Conservation (phyloP, 2,329 filamentous ascomycete genomes). For the Pleurostoma richardsiae region DNA sequence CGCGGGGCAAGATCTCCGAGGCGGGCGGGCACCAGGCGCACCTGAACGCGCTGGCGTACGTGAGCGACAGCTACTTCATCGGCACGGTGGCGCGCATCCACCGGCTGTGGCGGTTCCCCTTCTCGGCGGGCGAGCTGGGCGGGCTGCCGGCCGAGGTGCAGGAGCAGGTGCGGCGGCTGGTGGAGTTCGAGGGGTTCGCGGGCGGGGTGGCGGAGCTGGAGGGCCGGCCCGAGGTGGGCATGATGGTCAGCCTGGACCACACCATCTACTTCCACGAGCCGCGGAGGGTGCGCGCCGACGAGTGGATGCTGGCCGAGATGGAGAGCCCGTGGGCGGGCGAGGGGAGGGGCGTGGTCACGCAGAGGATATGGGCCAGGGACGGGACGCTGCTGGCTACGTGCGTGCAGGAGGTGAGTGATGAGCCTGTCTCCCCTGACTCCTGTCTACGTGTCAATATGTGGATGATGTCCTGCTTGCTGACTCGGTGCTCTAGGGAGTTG, state of each 20-base stretch:
- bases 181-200: constrained; percentile 32
- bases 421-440: too few relatives aligned
- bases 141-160: constrained; percentile 35
- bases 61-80: constrained; percentile 91
- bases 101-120: constrained; percentile 69
- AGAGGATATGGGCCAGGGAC: constrained; percentile 67
- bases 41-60: constrained; percentile 83
- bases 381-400: constrained; percentile 73
- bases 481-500: too few relatives aligned
- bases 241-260: constrained; percentile 81
- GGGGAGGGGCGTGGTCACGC: constrained; percentile 69
- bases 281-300: constrained; percentile 50
- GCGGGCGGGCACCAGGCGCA: constrained; percentile 75
- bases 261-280: constrained; percentile 65
- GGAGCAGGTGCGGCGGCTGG: constrained; percentile 28
- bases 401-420: constrained; percentile 63
- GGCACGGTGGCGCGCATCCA: constrained; percentile 81
- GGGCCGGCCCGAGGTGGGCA: constrained; percentile 60
- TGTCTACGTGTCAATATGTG: too few relatives aligned
- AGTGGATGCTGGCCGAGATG: constrained; percentile 80
- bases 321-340: constrained; percentile 76
- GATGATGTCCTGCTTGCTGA: too few relatives aligned
- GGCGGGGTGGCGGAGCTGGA: constrained; percentile 15
- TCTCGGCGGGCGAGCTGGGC: constrained; percentile 47
- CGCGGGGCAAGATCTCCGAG: constrained; percentile 67